These are phyloP conservation scores for Chaetomiaceae sp. DNA, from an alignment of 2,329 filamentous ascomycete species.

Conservation along the genomic window DNA sequence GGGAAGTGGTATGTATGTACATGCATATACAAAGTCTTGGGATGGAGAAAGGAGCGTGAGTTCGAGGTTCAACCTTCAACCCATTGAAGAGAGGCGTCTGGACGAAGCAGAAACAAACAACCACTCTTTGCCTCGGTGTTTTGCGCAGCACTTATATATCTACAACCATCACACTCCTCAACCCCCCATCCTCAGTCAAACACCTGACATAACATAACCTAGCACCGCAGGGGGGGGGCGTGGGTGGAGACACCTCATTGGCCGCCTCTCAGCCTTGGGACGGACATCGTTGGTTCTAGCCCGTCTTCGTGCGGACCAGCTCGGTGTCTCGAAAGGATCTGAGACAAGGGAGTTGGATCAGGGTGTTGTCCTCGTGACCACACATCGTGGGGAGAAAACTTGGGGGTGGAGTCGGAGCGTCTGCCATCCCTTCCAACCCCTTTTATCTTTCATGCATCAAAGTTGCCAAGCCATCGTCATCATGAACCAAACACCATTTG, in stretches of 20 bases:
- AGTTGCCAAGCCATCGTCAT: too few species aligned
- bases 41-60: not conserved
- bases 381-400: not conserved
- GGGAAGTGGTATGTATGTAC: not conserved
- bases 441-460: too few species aligned
- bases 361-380: slow-evolving; percentile 9
- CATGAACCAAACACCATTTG: too few species aligned
- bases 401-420: slow-evolving; percentile 1
- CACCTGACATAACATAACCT: slow-evolving; percentile 14
- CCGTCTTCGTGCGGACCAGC: not conserved
- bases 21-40: too few species aligned
- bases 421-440: not conserved
- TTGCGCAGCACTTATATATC: slow-evolving; percentile 1
- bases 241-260: slow-evolving; percentile 12
- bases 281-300: slow-evolving; percentile 4
- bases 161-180: not conserved
- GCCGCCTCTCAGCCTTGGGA: slow-evolving; percentile 1
- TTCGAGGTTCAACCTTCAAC: not conserved
- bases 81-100: not conserved
- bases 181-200: slow-evolving; percentile 8
- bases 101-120: not conserved
- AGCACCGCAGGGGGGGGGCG: slow-evolving; percentile 4
- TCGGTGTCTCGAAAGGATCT: slow-evolving; percentile 10
- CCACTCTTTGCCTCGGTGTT: not conserved
- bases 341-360: not conserved